Base-by-base conservation (phyloP, 2,329 filamentous ascomycete species). In the Podosphaera fusca region DNA sequence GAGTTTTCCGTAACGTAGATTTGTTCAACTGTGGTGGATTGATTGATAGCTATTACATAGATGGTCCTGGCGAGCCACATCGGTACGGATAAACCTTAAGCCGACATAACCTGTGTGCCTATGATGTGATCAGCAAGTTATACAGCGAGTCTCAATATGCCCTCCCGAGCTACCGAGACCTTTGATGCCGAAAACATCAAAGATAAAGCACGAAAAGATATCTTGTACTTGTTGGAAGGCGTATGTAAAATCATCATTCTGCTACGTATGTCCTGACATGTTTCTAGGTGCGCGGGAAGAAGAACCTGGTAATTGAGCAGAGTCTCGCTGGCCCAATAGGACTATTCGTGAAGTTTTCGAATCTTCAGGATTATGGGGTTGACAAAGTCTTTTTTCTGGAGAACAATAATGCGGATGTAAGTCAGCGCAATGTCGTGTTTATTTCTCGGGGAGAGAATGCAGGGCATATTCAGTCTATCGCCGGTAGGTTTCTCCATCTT, bases 381-480 rank as follows among this genome's bases (percentile, higher is more conserved):
- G 89, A 96, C 70, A 94, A 94, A 70, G 87, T 95, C 63, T 98
- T 96, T 74, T 84, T 95, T 67, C 75, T 98, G 52, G 92, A 98
- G 70, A 96, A 95, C 71, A 80, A 84, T 67, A 96, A 98, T 71
- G 83, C 88, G 69, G 90, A 96, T 70, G 85, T 87, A 21, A 94
- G 84, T 66, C 92, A 96, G 72, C 82, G 86, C 67, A 98, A 95
- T 75, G 81, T 98, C 61, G 79, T 98, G 63, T 98, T 96, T 72
- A 79, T 98, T 63, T 85, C 88, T 21, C 79, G 89, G 66, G 90
- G 88, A 60, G 92, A 96, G 71, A 90, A 87, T 69, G 83, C 85
- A 58, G 84, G 79, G 62, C 84, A 92, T 67, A 84, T 89, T 57
- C 82, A 87, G 68, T 76, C 80, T 58, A 89, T 96, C 74, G 88